Base-by-base conservation (phyloP, 73 alveolate species). In the Stentor coeruleus region DNA sequence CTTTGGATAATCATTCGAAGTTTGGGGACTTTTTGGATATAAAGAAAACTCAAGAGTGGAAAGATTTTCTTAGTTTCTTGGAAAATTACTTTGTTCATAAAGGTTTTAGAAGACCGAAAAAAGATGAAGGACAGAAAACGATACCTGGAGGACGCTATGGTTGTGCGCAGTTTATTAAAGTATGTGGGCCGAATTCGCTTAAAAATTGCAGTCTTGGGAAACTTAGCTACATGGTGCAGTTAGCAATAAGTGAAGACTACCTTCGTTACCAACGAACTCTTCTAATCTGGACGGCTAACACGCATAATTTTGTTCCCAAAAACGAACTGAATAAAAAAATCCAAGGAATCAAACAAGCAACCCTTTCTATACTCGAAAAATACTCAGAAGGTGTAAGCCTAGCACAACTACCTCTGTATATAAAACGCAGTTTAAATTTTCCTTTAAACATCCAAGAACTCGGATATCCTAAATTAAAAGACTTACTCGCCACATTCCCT, bases 141-240 rank as follows among this genome's bases (percentile, higher is more conserved):
- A 91, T 91, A 37, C 93, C 96, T 35, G 96, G 96, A 28, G 96
- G 96, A 14, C 79, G 96, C 58, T 91, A 91, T 82, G 96, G 96
- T 35, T 91, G 96, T 37, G 96, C 96, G 0, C 86, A 91, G 79
- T 91, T 91, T 73, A 84, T 91, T n/a, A 91, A 91, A 82, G 40
- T 83, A 28, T 91, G 96, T 81, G 96, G 96, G 1, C 96, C 96
- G 2, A 14, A 20, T 15, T 76, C 42, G 30, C 74, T 91, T 41
- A 84, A 85, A 72, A 15, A 72, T 41, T 81, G 90, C 86, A 77
- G 92, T 0, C 92, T 91, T 31, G 96, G 96, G 35, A 82, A 83
- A 58, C 42, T 90, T 26, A 84, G 91, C 30, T 81, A 90, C 41
- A 81, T 90, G 79, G 85, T 90, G 3, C 82, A 90, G 81, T 38